Percentiles rank a stretch among this genome's conserved stretches.
phyloP scores from a whole-genome alignment of 257 asterid species.

The Voacanga thouarsii region DNA sequence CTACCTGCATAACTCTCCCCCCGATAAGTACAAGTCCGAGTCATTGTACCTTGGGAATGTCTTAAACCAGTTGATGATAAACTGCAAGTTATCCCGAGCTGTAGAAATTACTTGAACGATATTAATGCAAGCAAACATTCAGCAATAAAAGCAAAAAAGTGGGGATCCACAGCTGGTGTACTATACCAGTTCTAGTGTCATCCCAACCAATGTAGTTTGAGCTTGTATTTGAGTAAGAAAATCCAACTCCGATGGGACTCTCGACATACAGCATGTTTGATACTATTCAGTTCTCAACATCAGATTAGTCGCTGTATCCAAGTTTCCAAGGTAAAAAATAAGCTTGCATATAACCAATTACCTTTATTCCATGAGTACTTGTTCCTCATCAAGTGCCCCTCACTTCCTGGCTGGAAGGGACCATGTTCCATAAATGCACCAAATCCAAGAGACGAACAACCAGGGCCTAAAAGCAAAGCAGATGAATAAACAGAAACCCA shows the following conservation, averaged over 20 bases:
- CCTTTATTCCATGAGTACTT: conserved; percentile 31
- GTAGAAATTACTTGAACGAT: background rate
- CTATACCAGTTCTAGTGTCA: conserved; percentile 26
- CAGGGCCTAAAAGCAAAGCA: conserved; percentile 24
- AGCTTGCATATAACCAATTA: background rate
- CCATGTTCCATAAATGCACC: conserved; percentile 34
- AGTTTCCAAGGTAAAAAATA: background rate
- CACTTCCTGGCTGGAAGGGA: conserved; percentile 26
- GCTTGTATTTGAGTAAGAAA: conserved; percentile 32
- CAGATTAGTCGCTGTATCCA: background rate
- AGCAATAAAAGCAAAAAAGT: background rate
- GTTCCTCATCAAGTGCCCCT: conserved; percentile 18
- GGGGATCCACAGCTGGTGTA: background rate
- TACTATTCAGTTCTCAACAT: conserved; percentile 13
- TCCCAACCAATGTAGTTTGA: conserved; percentile 25
- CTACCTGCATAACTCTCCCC: conserved; percentile 34
- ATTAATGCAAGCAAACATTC: background rate
- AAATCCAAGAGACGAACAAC: conserved; percentile 33
- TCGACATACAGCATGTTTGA: conserved; percentile 36
- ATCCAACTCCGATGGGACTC: conserved; percentile 33
- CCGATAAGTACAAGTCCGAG: conserved; percentile 25
- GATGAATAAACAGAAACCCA: background rate
- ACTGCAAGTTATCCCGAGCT: conserved; percentile 31
- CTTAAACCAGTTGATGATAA: conserved; percentile 28
- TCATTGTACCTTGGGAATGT: conserved; percentile 23